phyloP scores from a whole-genome alignment of 352 stramenopile genomes.

The Phytophthora agathidicida region DNA sequence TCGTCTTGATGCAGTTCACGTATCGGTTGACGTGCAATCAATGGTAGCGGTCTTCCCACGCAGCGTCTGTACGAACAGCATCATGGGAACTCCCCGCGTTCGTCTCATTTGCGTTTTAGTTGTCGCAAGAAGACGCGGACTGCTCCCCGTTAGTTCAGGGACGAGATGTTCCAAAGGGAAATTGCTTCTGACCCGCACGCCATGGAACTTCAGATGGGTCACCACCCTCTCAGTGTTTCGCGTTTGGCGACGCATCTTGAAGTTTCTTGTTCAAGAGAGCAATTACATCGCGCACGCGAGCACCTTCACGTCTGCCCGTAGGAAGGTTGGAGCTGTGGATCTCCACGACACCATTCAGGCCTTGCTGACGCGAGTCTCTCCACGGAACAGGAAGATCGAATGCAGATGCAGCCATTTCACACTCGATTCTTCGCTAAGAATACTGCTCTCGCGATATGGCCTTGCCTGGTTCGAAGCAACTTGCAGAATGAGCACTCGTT shows the following conservation, averaged over 20 bases:
- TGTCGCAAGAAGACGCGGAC: not conserved
- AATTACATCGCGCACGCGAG: not conserved
- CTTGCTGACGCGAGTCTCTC: not conserved
- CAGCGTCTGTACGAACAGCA: too few relatives aligned
- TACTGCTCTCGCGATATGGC: too few relatives aligned
- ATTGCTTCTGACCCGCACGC: not conserved
- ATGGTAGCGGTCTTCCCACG: not conserved
- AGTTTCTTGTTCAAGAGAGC: slow-evolving; percentile 8
- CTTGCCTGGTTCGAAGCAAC: too few relatives aligned
- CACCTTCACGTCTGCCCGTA: not conserved
- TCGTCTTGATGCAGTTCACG: slow-evolving; percentile 1
- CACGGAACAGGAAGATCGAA: slow-evolving; percentile 2
- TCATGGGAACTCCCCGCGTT: too few relatives aligned
- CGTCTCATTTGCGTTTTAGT: not conserved
- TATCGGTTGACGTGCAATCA: too few relatives aligned
- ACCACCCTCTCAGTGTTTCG: not conserved
- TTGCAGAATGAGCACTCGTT: not conserved
- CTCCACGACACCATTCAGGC: slow-evolving; percentile 8
- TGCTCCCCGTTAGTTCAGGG: not conserved
- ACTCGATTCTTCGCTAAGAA: not conserved
- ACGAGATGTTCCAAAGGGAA: not conserved
- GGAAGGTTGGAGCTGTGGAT: slow-evolving; percentile 4
- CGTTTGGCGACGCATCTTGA: not conserved
- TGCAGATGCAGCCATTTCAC: not conserved
- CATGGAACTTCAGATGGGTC: slow-evolving; percentile 2